Conservation (phyloP, 306 rosid species). For the Pterocarpus macrocarpus region DNA sequence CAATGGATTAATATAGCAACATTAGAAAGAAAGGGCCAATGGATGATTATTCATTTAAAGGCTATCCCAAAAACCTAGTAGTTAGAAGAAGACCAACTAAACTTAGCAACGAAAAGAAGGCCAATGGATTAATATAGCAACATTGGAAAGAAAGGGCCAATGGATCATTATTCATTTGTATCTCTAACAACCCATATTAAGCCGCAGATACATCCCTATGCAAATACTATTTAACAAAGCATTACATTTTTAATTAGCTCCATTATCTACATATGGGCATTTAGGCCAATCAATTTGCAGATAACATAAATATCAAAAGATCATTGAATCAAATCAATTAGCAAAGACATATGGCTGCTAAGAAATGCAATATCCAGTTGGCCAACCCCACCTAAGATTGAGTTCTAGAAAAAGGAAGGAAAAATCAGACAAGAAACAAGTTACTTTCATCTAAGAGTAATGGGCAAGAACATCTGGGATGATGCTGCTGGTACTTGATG, state of each 20-base stretch:
- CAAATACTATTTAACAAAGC: conserved; percentile 17
- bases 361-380: conserved; percentile 24
- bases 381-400: not conserved
- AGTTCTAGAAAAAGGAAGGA: not conserved
- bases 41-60: not conserved
- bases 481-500: conserved; percentile 38
- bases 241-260: conserved; percentile 9
- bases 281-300: conserved; percentile 7
- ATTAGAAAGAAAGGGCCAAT: not conserved
- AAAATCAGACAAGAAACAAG: conserved; percentile 26
- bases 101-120: no score
- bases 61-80: conserved; percentile 3
- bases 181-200: not conserved
- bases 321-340: conserved; percentile 2
- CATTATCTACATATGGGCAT: conserved; percentile 22
- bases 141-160: not conserved
- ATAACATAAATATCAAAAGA: conserved; percentile 3
- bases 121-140: no score
- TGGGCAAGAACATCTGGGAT: conserved; percentile 29
- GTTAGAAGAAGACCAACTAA: not conserved
- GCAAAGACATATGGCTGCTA: conserved; percentile 1
- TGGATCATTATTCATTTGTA: not conserved
- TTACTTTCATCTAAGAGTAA: conserved; percentile 10
- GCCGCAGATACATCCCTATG: not conserved
- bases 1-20: no score